A percentile compares a stretch with the other conserved stretches of the same genome.
Conservation (phyloP, 2,329 filamentous ascomycete species). For the Aureobasidium sp. region DNA sequence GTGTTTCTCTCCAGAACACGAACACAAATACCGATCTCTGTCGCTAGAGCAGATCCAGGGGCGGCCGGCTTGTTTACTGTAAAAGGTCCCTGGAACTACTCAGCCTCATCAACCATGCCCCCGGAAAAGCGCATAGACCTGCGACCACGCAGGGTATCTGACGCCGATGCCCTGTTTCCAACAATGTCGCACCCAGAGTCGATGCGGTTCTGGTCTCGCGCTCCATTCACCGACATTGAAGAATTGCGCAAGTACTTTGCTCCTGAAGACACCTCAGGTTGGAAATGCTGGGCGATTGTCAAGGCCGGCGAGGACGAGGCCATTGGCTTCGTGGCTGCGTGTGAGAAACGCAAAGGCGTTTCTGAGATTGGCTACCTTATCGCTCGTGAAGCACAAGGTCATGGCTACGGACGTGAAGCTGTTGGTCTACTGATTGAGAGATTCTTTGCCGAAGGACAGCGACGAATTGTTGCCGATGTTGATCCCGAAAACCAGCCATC, state of each 20-base stretch:
- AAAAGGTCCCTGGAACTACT: too few relatives aligned
- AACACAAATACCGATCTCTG: background rate
- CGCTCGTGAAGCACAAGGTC: background rate
- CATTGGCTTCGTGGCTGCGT: background rate
- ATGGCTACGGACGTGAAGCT: background rate
- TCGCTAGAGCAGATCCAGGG: too few relatives aligned
- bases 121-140: background rate
- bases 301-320: background rate
- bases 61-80: too few relatives aligned
- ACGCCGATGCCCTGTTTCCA: background rate
- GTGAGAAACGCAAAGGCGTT: background rate
- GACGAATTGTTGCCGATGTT: background rate
- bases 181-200: conserved; percentile 1
- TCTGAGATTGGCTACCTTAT: background rate
- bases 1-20: background rate
- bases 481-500: background rate
- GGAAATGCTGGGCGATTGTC: background rate
- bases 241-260: background rate
- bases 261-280: background rate
- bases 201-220: background rate
- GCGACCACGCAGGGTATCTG: background rate
- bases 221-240: background rate
- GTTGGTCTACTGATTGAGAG: background rate
- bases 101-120: too few relatives aligned
- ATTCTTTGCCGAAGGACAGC: background rate